Conservation (phyloP, 257 asterid species). For the Scutellaria galericulata region DNA sequence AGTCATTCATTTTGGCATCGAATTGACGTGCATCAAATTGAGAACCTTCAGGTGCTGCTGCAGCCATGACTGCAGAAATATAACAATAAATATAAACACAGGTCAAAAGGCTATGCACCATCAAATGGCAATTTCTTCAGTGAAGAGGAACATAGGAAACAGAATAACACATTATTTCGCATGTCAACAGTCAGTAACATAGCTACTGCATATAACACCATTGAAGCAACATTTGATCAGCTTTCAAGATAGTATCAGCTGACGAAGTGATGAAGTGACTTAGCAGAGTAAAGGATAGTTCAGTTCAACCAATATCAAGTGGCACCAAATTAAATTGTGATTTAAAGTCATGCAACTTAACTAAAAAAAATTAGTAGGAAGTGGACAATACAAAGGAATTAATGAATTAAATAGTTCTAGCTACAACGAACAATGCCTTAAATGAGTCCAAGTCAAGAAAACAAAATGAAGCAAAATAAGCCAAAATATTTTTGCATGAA, state of each 20-base stretch:
- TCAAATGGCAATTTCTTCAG: background rate
- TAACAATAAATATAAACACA: background rate
- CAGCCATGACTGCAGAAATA: conserved; percentile 50
- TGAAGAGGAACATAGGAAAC: background rate
- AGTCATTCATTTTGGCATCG: conserved; percentile 52
- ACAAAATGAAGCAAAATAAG: background rate
- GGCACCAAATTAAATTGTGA: background rate
- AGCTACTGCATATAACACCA: background rate
- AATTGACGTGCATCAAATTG: conserved; percentile 53
- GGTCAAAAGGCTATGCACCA: conserved; percentile 10
- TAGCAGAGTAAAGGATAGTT: background rate
- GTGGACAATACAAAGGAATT: background rate
- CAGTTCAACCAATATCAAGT: background rate
- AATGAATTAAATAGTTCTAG: background rate
- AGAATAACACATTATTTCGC: background rate
- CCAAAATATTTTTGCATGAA: background rate
- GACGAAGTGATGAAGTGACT: background rate
- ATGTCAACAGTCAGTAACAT: background rate
- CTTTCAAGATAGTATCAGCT: background rate
- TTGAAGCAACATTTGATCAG: background rate
- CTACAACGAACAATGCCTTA: too few relatives aligned
- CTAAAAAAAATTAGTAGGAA: background rate
- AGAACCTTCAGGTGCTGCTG: conserved; percentile 53
- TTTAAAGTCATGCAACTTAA: background rate
- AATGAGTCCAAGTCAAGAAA: background rate